Evolutionary conservation across 495 filamentous ascomycete genomes (phyloP), one percentile per base, ranked within the genome.

Genomic region (Astrothelium macrocarpum): DNA sequence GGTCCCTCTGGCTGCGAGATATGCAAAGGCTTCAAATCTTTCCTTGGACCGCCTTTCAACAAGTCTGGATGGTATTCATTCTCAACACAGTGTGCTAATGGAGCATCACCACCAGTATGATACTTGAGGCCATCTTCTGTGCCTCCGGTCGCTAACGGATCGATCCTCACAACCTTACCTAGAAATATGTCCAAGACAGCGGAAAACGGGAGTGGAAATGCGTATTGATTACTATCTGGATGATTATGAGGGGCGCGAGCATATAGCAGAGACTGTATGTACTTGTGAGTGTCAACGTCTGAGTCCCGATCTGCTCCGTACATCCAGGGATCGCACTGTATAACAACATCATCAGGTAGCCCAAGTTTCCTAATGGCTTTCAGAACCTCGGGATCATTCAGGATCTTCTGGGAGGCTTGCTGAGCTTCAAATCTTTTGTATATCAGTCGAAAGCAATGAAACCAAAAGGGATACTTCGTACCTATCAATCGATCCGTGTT

Each of bases 1-100:
- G 72, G 69, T 4, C 72, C 72, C 3, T 74, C 69, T 3, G 72
- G 72, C 42, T 74, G 72, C 1, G 63, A 49, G 46, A 74, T 68
- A 32, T 71, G 65, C 12, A 73, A 65, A 16, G 70, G 65, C 45
- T 71, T 71, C 14, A 70, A 18, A 42, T 70, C 70, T 39, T 64
- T 67, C 53, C 45, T 31, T 26, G 64, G 32, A 10, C 42, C 56
- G 3, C 59, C 23, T 2, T 59, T 42, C 10, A 59, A 12, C 2
- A 70, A 28, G 18, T 63, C 65, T 3, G 61, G 60, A 45, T 71
- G 60, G 60, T 71, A 67, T 36, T 71, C 68, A 32, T 62, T 66
- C 25, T 60, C 49, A 9, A 58, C 39, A 36, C 60, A 62, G 42
- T 67, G 65, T 2, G 53, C 65, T 62, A 67, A 61, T 36, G 65